phyloP scores from a whole-genome alignment of 1,284 basidiomycete genomes.

The Melanopsichium pennsylvanicum region DNA sequence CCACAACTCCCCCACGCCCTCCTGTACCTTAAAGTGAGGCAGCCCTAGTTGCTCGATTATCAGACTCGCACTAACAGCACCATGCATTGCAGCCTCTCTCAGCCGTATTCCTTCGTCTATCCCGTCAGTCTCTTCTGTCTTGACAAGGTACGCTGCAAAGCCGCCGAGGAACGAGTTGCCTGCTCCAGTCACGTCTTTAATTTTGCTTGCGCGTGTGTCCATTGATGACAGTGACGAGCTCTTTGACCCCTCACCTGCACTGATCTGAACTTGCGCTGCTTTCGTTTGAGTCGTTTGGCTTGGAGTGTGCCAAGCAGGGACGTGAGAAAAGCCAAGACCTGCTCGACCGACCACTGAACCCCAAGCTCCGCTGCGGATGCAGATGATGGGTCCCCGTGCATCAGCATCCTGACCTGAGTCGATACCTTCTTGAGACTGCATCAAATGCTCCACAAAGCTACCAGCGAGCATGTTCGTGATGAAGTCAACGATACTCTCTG shows the following conservation, averaged over 20 bases:
- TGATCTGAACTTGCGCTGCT: no score
- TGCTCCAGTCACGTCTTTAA: slow-evolving; percentile 52
- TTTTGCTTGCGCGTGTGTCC: slow-evolving; percentile 7
- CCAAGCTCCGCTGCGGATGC: slow-evolving; percentile 46
- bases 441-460: slow-evolving; percentile 9
- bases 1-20: slow-evolving; percentile 29
- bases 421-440: not conserved
- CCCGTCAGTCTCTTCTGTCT: slow-evolving; percentile 7
- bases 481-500: slow-evolving; percentile 13
- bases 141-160: slow-evolving; percentile 30
- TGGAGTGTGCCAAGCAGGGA: slow-evolving; percentile 39
- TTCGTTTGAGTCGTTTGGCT: no score
- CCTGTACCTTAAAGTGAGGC: slow-evolving; percentile 22
- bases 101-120: no score
- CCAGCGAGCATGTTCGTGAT: slow-evolving; percentile 17
- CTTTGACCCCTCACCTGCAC: no score
- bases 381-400: slow-evolving; percentile 38
- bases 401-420: not conserved
- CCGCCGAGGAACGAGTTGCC: slow-evolving; percentile 54
- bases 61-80: slow-evolving; percentile 45
- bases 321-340: slow-evolving; percentile 16
- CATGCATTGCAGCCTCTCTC: slow-evolving; percentile 37
- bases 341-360: slow-evolving; percentile 41
- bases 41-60: slow-evolving; percentile 51
- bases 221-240: no score